Base-by-base conservation (phyloP, 2,329 filamentous ascomycete species). In the Cryphonectria carpinicola region DNA sequence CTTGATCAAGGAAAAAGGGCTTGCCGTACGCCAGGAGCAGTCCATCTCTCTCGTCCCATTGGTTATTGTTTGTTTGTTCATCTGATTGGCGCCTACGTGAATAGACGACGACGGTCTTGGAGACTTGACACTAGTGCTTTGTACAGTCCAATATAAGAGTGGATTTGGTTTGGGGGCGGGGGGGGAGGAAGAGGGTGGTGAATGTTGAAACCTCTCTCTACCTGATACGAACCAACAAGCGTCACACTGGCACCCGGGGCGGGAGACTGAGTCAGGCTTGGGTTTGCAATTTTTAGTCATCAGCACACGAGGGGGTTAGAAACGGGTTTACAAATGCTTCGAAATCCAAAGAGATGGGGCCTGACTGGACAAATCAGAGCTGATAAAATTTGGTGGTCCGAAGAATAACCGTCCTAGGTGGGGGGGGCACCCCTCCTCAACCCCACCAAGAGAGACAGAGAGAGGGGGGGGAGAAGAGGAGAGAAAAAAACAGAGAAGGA, bases 261-360 rank as follows among this genome's bases (percentile, higher is more conserved):
- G 32, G 32, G 3, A 28, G n/a, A 25, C 25, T 5, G n/a, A 56
- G 49, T 54, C 60, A 39, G 22, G 61, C 37, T 6, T 13, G 28
- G 60, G 60, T 70, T 72, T 72, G 46, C 60, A 70, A 72, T 70
- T 63, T 39, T 72, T 72, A 68, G 71, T 72, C 71, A 72, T 69
- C 68, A 14, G 65, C 41, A 8, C 49, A 3, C 3, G 32, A 25
- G 10, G 35, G 10, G 25, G 22, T 39, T 0, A 61, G 22, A 35
- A 13, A 32, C 46, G 46, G 61, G 54, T 66, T 70, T 62, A 49
- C 62, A 72, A 70, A 49, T 43, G 65, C 65, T 72, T 70, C 67
- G 70, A 71, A 71, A 71, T 69, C 67, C 65, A 52, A 28, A 28
- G 3, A 28, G 19, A 25, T 7, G 28, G 22, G 22, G n/a, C n/a